These are phyloP conservation scores for Breviolum minutum DNA, from an alignment of 73 alveolate species.

Conservation along the genomic window DNA sequence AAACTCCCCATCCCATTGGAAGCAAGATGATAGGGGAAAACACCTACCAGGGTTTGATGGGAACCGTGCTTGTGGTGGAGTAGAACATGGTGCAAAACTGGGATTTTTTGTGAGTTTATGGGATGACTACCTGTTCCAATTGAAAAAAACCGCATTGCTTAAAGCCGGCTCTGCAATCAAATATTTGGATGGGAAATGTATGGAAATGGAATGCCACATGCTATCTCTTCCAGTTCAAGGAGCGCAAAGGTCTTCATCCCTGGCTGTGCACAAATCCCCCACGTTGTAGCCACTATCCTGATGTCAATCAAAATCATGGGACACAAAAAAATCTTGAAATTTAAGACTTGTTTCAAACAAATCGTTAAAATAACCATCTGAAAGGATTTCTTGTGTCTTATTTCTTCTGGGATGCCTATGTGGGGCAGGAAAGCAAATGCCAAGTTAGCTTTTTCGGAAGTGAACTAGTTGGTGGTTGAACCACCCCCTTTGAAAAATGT, in stretches of 20 bases:
- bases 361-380: too few relatives aligned
- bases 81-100: too few relatives aligned
- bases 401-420: not conserved
- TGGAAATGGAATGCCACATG: not conserved
- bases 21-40: too few relatives aligned
- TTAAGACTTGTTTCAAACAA: not conserved
- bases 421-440: not conserved
- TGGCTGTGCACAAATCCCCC: constrained; percentile 64
- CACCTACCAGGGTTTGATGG: too few relatives aligned
- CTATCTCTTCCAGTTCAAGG: not conserved
- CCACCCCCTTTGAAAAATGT: too few relatives aligned
- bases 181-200: not conserved
- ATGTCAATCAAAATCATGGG: not conserved
- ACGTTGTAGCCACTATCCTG: constrained; percentile 74
- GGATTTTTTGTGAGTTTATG: not conserved
- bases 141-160: not conserved
- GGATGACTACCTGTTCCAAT: not conserved
- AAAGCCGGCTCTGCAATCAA: not conserved
- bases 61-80: too few relatives aligned
- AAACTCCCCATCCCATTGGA: too few relatives aligned
- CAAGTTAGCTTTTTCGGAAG: too few relatives aligned
- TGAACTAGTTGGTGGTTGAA: too few relatives aligned
- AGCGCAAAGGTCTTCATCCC: constrained; percentile 63
- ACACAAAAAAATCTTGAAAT: too few relatives aligned
- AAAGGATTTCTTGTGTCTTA: too few relatives aligned